Evolutionary conservation across 139 green algal genomes (phyloP).

Genomic region (Micractinium conductrix): DNA sequence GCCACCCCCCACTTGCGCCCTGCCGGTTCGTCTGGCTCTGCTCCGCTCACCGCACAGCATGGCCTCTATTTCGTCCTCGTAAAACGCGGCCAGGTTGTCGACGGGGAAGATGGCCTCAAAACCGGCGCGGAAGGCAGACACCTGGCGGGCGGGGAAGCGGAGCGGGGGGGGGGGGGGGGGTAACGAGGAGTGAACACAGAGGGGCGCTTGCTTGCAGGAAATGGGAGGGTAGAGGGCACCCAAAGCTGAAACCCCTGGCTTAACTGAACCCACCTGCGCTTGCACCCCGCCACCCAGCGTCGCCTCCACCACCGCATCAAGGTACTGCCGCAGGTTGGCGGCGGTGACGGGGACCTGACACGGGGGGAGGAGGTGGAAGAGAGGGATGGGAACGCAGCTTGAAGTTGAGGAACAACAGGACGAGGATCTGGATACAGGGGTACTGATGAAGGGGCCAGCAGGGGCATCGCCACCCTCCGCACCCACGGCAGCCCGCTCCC

Average conservation of each 20-base stretch:
- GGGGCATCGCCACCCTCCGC: background rate
- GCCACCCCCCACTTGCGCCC: too few relatives aligned
- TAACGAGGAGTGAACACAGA: background rate
- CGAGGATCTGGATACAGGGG: too few relatives aligned
- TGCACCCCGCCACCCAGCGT: slow-evolving; percentile 80
- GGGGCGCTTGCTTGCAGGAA: too few relatives aligned
- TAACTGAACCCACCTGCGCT: slow-evolving; percentile 56
- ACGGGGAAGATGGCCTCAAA: slow-evolving; percentile 90
- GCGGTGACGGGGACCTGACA: slow-evolving; percentile 55
- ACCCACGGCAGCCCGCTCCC: background rate
- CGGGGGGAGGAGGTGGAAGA: background rate
- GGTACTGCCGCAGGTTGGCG: slow-evolving; percentile 82
- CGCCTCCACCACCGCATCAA: slow-evolving; percentile 88
- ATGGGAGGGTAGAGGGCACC: too few relatives aligned
- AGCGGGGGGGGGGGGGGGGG: background rate
- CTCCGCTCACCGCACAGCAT: slow-evolving; percentile 89
- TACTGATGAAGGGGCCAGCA: too few relatives aligned
- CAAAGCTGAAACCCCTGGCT: too few relatives aligned
- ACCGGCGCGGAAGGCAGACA: slow-evolving; percentile 80
- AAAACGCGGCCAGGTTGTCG: slow-evolving; percentile 75
- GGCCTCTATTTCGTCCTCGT: slow-evolving; percentile 93
- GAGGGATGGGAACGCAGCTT: background rate
- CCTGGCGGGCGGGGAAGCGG: background rate
- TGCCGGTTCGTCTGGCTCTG: too few relatives aligned
- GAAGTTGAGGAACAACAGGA: background rate